Base-by-base conservation (phyloP, 1,139 yeast species). In the Suhomyces anneliseae region DNA sequence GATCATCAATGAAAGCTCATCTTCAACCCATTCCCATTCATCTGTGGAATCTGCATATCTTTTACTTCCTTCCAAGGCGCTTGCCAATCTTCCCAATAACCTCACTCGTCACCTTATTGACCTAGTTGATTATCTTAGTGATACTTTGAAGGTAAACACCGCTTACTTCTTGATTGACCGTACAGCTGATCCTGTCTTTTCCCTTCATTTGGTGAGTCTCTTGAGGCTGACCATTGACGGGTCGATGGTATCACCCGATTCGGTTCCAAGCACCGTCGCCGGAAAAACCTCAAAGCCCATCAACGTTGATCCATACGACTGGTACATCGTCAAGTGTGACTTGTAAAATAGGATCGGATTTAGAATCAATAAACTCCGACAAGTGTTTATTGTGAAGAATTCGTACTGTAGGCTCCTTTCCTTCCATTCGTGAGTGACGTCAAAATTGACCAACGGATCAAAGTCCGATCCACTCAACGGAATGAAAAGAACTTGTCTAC, bases 111-210 rank as follows among this genome's bases (percentile, higher is more conserved):
- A 40, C 15, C 38, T 46, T 12, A 41, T 42, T 15, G 34, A 42
- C 19, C 42, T 46, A 24, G 39, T 43, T 10, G 46, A 46, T 32
- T 31, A 46, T 32, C 37, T 46, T n/a, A 31, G 39, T 26, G 49
- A 46, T 26, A 37, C 32, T 6, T 36, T 46, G 42, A 27, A 38
- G 9, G 26, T 46, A 1, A 10, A 19, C 26, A 34, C 43, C 31
- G 45, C 43, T n/a, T 39, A 36, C 31, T 47, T 49, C 35, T 19
- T 49, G 6, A 37, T 49, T 7, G 44, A 40, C 27, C 34, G 53
- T 3, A 39, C n/a, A 9, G n/a, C 10, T 3, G 42, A 45, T 12
- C 42, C 44, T 2, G 32, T 36, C 4, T 19, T 36, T 31, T 36
- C 50, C 9, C 24, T 42, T 12, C 27, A 35, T 9, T 34, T 49